Evolutionary conservation across 805 yeast species (phyloP), one percentile per base, ranked within the genome.

Genomic region (Lachancea dasiensis): DNA sequence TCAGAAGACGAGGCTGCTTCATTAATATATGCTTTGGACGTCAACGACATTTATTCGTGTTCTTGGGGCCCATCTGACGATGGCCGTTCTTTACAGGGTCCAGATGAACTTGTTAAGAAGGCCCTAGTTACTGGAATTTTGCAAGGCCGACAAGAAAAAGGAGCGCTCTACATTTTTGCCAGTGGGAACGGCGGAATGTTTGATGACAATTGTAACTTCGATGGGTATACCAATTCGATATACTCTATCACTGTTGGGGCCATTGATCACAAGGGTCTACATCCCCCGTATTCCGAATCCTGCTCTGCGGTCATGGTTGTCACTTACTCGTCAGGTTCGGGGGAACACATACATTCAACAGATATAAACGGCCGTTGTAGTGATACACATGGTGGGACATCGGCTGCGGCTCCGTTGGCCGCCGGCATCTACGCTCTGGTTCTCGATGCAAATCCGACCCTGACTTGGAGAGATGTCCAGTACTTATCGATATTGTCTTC

Each of bases 51-150:
- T 27, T 92, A 87, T 58, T 85, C 95, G 3, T 92, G 98, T 61
- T 86, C 96, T 3, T 92, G 98, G 98, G 98, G 98, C 6, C 98
- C 98, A 2, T 74, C 86, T 3, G 98, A 92, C 60, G 85, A 90
- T 58, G 98, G 98, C 0, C 69, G 60, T 40, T 75, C 95, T 1
- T 75, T 92, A 71, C 87, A 85, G 36, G 92, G 77, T 3, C 98
- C 98, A 0, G 84, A 85, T 17, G 58, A 65, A 23, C 52, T 90
- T 20, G 95, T 90, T 5, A 73, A 75, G 51, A 77, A 84, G 44
- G 94, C 97, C 1, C 72, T 92, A 59, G 57, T 84, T n/a, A 82
- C 79, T 52, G 97, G 96, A 37, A 72, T 86, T 11, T 77, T 73
- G 46, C 80, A 83, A 19, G 98, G 98, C 15, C 69, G 98, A 46